Evolutionary conservation across 225 moss, liverwort and hornwort species (phyloP).

Genomic region (Rhytidiadelphus loreus): DNA sequence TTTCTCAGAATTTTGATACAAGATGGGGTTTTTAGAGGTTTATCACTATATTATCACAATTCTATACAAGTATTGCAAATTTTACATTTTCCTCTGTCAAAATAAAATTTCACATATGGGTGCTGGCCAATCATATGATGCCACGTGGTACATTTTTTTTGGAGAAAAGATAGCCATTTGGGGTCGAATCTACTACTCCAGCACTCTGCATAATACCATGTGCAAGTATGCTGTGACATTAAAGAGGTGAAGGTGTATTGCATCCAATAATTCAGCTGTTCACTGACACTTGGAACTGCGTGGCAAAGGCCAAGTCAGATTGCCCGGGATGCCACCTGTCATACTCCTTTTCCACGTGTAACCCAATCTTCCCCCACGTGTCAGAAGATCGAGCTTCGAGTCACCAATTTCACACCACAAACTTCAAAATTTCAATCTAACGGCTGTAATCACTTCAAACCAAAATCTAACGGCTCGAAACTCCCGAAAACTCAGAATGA

Average conservation of each 20-base stretch:
- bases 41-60: neutral
- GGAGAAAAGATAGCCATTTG: too few relatives aligned
- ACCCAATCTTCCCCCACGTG: neutral
- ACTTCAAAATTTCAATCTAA: neutral
- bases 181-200: neutral
- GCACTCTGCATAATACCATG: neutral
- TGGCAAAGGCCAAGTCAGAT: neutral
- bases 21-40: neutral
- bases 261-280: neutral
- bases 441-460: neutral
- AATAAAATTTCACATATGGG: neutral
- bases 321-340: neutral
- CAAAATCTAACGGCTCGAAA: neutral
- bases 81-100: neutral
- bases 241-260: too few relatives aligned
- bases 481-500: too few relatives aligned
- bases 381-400: neutral
- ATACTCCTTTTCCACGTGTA: neutral
- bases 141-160: neutral
- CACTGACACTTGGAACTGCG: constrained; percentile 5
- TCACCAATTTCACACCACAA: neutral
- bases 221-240: neutral
- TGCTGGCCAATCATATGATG: neutral
- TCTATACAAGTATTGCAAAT: neutral
- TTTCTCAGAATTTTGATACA: too few relatives aligned